These are phyloP conservation scores for Fusarium decemcellulare DNA, from an alignment of 2,329 filamentous ascomycete species.

Conservation along the genomic window DNA sequence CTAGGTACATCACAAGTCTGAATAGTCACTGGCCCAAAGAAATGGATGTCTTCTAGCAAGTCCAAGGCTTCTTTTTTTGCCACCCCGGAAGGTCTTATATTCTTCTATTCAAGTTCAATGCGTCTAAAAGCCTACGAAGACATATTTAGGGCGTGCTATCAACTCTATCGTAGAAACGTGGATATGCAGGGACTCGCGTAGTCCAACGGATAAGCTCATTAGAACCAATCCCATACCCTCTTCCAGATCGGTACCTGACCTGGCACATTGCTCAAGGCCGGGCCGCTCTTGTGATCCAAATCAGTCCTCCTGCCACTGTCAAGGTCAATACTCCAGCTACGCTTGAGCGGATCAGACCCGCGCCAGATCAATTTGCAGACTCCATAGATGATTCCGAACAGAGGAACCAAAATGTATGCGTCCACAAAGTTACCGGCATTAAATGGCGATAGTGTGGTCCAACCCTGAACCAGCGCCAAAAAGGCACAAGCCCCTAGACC, in stretches of 20 bases:
- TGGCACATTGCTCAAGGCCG: slow-evolving; percentile 50
- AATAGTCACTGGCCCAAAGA: too few relatives aligned
- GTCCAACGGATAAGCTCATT: slow-evolving; percentile 13
- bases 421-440: slow-evolving; percentile 72
- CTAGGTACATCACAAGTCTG: background rate
- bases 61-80: background rate
- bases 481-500: slow-evolving; percentile 71
- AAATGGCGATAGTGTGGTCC: slow-evolving; percentile 72
- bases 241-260: slow-evolving; percentile 58
- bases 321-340: slow-evolving; percentile 68
- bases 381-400: slow-evolving; percentile 71
- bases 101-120: background rate
- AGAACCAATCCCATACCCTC: slow-evolving; percentile 59
- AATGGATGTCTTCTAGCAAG: background rate
- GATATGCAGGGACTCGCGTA: background rate
- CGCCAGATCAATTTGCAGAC: slow-evolving; percentile 68
- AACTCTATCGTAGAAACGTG: background rate
- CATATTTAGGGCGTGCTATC: background rate
- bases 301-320: slow-evolving; percentile 69
- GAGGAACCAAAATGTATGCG: slow-evolving; percentile 72
- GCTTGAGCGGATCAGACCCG: slow-evolving; percentile 64
- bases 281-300: slow-evolving; percentile 60
- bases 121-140: background rate
- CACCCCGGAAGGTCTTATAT: background rate
- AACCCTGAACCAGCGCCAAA: slow-evolving; percentile 72